Evolutionary conservation across 2,329 filamentous ascomycete species (phyloP), one percentile per base, ranked within the genome.

Genomic region (Aureobasidium zeae): DNA sequence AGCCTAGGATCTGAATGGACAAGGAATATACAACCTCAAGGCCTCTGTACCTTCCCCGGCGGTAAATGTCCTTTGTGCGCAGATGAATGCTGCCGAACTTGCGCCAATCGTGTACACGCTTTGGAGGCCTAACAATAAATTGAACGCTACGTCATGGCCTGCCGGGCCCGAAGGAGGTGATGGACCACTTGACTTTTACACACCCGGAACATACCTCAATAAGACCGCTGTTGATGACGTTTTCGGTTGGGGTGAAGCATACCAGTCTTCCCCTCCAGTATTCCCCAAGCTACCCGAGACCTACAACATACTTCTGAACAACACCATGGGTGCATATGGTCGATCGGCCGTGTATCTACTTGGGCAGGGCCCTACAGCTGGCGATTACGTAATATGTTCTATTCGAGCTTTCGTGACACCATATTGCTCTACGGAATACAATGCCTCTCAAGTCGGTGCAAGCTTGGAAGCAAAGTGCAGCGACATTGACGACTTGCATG

Each of bases 1-100:
- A 24, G 30, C 10, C 5, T 8, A 33, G 60, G 66, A 72, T 17
- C 56, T 71, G 2, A 64, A 69, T 38, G 82, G 81, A 0, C 69
- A 84, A 7, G 84, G 83, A 9, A 74, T 80, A 35, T 88, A 86
- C 58, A 68, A 67, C 3, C 65, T 89, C 3, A 64, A 68, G 11
- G 85, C 83, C 0, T 78, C 81, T 0, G 79, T 86, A 0, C 75
- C 81, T 0, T 82, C 79, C 0, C 83, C 84, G 0, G 69, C 74
- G 0, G 62, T 88, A 32, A 86, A 88, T 49, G 80, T 85, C 0
- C 60, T 87, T 22, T 91, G 85, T 52, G 79, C 73, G 1, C 82
- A 83, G 30, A 68, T 87, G 67, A 69, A 69, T 0, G 46, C 58
- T 15, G 53, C 67, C 0, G 81, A 86, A 43, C 60, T 89, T 2